Conservation (phyloP, 2,329 filamentous ascomycete genomes). For the Sclerotiophoma versabilis region DNA sequence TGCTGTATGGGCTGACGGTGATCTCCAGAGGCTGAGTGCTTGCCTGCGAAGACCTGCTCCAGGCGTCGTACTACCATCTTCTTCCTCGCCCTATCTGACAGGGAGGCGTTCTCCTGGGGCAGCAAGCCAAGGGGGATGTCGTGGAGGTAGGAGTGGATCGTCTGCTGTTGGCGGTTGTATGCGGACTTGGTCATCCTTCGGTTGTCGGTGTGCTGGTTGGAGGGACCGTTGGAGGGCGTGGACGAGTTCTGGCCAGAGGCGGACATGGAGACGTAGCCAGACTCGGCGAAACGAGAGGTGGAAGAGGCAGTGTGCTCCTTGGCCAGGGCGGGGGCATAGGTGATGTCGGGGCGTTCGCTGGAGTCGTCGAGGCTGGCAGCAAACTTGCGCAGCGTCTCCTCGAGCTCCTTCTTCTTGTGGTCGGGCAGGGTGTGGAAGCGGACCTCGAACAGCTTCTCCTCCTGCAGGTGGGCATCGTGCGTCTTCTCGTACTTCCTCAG, state of each 20-base stretch:
- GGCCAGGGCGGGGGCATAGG: conserved; percentile 56
- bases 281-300: conserved; percentile 57
- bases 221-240: conserved; percentile 38
- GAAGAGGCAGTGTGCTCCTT: conserved; percentile 68
- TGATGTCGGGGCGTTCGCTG: conserved; percentile 27
- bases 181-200: conserved; percentile 40
- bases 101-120: conserved; percentile 62
- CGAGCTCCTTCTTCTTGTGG: conserved; percentile 77
- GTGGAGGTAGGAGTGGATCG: conserved; percentile 72
- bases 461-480: conserved; percentile 70
- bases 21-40: conserved; percentile 54
- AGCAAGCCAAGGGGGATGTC: conserved; percentile 75
- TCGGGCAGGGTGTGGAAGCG: conserved; percentile 76
- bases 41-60: conserved; percentile 84
- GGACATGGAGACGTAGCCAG: conserved; percentile 69
- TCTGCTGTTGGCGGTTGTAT: conserved; percentile 52
- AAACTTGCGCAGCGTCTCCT: conserved; percentile 75
- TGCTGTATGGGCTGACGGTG: conserved; percentile 62
- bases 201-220: conserved; percentile 35
- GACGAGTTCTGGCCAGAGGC: conserved; percentile 56
- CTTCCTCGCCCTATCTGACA: conserved; percentile 78
- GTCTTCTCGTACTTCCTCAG: conserved; percentile 74
- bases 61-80: conserved; percentile 77
- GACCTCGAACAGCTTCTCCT: conserved; percentile 84
- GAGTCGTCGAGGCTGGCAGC: conserved; percentile 66